Evolutionary conservation across 305 asterid genomes (phyloP).

Genomic region (Fraxinus ornus): DNA sequence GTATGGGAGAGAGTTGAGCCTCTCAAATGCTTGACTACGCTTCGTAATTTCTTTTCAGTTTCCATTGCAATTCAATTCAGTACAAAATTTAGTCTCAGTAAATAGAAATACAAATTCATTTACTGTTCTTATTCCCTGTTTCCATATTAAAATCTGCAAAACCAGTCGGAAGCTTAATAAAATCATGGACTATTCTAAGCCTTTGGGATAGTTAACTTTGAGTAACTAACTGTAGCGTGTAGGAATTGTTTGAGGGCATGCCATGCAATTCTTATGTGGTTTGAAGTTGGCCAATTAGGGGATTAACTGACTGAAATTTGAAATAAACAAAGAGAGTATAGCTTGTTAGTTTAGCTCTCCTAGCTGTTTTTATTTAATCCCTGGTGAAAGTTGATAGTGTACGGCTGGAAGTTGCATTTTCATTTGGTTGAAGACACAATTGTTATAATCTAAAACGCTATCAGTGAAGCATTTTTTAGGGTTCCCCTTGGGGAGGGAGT

Average conservation of each 20-base stretch:
- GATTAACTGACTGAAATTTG: neutral
- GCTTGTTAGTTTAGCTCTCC: conserved; percentile 1
- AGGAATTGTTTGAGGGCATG: neutral
- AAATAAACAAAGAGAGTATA: neutral
- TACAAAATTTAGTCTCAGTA: too few species aligned
- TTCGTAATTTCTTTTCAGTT: neutral
- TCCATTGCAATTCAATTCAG: neutral
- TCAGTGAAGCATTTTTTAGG: neutral
- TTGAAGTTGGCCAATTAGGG: neutral
- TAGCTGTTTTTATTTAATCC: neutral
- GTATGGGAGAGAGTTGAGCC: neutral
- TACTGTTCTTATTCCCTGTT: neutral
- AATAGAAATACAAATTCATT: neutral
- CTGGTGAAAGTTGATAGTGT: neutral
- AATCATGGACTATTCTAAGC: neutral
- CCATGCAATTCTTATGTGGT: neutral
- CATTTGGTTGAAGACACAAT: neutral
- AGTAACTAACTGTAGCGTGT: neutral
- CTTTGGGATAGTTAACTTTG: neutral
- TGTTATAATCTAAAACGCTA: neutral
- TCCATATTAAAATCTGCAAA: neutral
- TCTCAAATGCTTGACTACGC: neutral
- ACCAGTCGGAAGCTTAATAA: neutral
- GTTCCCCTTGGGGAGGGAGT: neutral
- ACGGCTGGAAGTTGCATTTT: neutral